A percentile compares a stretch with the other conserved stretches of the same genome.
Conservation (phyloP, 257 asterid genomes). For the Solanum chmielewskii region DNA sequence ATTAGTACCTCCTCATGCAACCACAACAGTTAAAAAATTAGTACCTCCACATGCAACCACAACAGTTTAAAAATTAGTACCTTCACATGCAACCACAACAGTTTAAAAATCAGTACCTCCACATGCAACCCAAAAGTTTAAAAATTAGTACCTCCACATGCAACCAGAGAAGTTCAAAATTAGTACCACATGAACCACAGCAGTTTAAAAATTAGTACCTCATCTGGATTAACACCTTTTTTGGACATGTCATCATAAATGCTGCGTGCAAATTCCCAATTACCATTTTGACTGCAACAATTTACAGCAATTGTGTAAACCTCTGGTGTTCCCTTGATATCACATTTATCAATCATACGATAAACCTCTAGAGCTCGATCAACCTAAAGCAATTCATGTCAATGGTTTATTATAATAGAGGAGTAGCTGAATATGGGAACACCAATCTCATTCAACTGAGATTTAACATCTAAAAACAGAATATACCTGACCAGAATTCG, state of each 20-base stretch:
- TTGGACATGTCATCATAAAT: slow-evolving; percentile 76
- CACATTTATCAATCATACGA: slow-evolving; percentile 64
- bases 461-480: not conserved
- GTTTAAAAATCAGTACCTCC: slow-evolving; percentile 43
- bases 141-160: slow-evolving; percentile 55
- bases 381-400: slow-evolving; percentile 31
- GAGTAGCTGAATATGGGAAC: not conserved
- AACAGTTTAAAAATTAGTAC: slow-evolving; percentile 20
- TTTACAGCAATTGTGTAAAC: slow-evolving; percentile 93
- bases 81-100: slow-evolving; percentile 22
- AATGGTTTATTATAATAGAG: slow-evolving; percentile 2
- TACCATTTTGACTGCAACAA: slow-evolving; percentile 86
- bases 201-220: slow-evolving; percentile 39
- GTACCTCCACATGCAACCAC: slow-evolving; percentile 41
- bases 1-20: slow-evolving; percentile 43
- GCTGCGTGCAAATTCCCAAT: slow-evolving; percentile 86
- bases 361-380: slow-evolving; percentile 81
- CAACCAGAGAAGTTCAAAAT: not conserved
- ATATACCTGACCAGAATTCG: slow-evolving; percentile 66
- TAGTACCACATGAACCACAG: slow-evolving; percentile 52
- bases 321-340: slow-evolving; percentile 85
- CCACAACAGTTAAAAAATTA: not conserved
- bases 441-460: not conserved
- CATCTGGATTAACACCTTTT: slow-evolving; percentile 84
- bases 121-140: not conserved